A percentile compares a stretch with the other conserved stretches of the same genome.
These are phyloP conservation scores for Hanseniaspora hatyaiensis DNA, from an alignment of 805 yeast genomes.

Conservation along the genomic window DNA sequence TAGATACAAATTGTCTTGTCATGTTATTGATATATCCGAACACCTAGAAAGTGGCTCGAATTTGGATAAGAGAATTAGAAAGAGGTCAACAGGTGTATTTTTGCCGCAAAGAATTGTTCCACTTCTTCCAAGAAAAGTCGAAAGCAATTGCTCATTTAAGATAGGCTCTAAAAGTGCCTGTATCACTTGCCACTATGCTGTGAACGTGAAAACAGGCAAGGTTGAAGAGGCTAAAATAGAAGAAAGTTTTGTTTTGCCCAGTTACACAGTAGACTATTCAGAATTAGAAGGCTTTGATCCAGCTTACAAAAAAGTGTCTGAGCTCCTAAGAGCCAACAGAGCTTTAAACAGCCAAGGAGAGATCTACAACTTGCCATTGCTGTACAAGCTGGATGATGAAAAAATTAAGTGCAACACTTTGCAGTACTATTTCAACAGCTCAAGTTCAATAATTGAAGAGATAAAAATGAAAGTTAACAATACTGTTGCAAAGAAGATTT, in stretches of 20 bases:
- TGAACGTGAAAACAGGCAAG: constrained; percentile 60
- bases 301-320: background rate
- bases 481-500: constrained; percentile 71
- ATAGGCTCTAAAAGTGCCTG: constrained; percentile 53
- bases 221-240: constrained; percentile 68
- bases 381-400: constrained; percentile 80
- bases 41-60: constrained; percentile 61
- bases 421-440: constrained; percentile 51
- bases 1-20: constrained; percentile 68
- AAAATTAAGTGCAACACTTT: constrained; percentile 39
- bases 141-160: constrained; percentile 48
- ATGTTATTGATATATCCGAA: constrained; percentile 67
- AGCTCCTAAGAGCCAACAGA: background rate
- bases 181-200: constrained; percentile 65
- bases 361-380: constrained; percentile 42
- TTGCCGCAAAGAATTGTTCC: constrained; percentile 63
- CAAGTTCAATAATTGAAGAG: constrained; percentile 57
- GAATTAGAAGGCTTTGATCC: constrained; percentile 15
- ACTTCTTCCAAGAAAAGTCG: constrained; percentile 56
- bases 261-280: constrained; percentile 24
- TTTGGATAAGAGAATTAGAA: constrained; percentile 79
- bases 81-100: constrained; percentile 79
- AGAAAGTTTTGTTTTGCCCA: constrained; percentile 59
- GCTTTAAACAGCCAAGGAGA: background rate
- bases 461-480: constrained; percentile 68